Evolutionary conservation across 2,329 filamentous ascomycete genomes (phyloP), one percentile per base, ranked within the genome.

Genomic region (Pochonia chlamydosporia): DNA sequence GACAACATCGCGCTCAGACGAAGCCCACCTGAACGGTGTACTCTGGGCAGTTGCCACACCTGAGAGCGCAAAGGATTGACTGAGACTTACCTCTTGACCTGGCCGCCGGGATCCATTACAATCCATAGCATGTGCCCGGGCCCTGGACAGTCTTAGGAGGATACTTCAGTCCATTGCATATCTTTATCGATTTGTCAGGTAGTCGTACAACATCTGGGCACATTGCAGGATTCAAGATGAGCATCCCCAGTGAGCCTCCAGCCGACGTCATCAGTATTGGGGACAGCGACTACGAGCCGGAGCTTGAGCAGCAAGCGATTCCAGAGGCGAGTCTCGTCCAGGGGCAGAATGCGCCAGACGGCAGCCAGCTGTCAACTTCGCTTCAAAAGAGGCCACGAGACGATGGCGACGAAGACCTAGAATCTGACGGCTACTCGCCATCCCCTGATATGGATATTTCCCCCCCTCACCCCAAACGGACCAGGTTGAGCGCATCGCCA

Each of bases 391-490:
- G 45, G 25, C 25, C 36, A 14, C 41, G 41, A 6, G 25, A 42
- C 25, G 48, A 39, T 24, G 45, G 25, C 21, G 48, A 31, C 40
- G 33, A 20, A 30, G 44, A 20, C 18, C n/a, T n/a, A n/a, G 47
- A 31, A 23, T 51, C 53, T 26, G 33, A 33, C 28, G 18, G 41
- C 40, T 43, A 39, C 43, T 42, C 44, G 31, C 37, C 44, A 39
- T 35, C 36, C 36, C 25, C 30, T 13, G 37, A 26, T 24, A 23
- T 23, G 16, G 40, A 36, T 9, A 30, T 42, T 25, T 31, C 36
- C 33, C 36, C 36, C n/a, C 48, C 45, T 16, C 28, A 24, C 16
- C 36, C 53, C 8, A 62, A 62, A 45, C 54, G 55, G 43, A 40
- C 49, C 39, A 58, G 45, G 24, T 3, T 47, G 43, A 54, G 48